These are phyloP conservation scores for Cladosporium colombiae DNA, from an alignment of 2,329 filamentous ascomycete genomes.

Conservation along the genomic window DNA sequence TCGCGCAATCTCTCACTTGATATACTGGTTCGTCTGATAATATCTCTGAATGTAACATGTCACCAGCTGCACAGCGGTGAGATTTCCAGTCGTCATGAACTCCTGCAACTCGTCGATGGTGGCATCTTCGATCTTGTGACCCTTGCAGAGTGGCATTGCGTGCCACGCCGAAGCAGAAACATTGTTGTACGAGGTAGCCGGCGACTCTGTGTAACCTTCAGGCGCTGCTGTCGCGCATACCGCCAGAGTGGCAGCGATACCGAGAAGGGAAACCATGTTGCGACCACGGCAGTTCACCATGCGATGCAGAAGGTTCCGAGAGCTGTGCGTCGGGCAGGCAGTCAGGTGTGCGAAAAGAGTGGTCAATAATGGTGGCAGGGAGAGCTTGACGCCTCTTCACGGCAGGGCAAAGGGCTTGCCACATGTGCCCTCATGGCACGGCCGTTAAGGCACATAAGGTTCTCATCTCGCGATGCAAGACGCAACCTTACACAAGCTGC, in stretches of 20 bases:
- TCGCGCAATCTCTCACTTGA: constrained; percentile 54
- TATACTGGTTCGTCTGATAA: constrained; percentile 64
- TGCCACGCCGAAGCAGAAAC: constrained; percentile 5
- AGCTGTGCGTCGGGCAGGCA: not conserved
- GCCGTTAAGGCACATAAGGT: not conserved
- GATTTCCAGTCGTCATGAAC: constrained; percentile 54
- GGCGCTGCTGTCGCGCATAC: not conserved
- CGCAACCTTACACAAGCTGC: not conserved
- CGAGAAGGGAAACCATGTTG: not conserved
- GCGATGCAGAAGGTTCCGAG: constrained; percentile 2
- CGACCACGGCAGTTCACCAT: not conserved
- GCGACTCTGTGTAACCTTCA: not conserved
- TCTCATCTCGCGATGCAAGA: constrained; percentile 7
- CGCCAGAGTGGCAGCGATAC: not conserved
- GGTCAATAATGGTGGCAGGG: not conserved
- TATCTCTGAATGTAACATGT: constrained; percentile 64
- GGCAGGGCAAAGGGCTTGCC: not conserved
- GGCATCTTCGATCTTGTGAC: constrained; percentile 66
- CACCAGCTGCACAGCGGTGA: constrained; percentile 61
- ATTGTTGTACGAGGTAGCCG: constrained; percentile 2
- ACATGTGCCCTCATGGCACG: constrained; percentile 14
- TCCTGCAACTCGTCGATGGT: constrained; percentile 68
- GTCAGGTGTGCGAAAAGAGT: not conserved
- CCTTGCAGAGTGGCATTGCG: constrained; percentile 63
- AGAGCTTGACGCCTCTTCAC: constrained; percentile 6